phyloP scores from a whole-genome alignment of 1,139 yeast species.

The Protomyces inundatus region DNA sequence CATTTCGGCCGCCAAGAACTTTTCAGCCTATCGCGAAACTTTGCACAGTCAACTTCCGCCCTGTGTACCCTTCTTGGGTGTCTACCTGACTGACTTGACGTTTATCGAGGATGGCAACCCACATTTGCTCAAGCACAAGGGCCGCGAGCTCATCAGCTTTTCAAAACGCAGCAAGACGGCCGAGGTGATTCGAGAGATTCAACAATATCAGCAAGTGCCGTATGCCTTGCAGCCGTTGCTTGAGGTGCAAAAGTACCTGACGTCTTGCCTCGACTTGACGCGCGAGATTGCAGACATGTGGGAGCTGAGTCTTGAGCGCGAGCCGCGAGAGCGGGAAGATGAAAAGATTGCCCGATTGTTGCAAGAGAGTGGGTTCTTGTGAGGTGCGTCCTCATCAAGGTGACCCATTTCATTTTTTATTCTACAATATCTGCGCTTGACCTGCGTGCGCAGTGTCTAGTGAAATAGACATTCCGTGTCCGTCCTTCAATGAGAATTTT shows the following conservation, averaged over 20 bases:
- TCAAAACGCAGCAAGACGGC: constrained; percentile 72
- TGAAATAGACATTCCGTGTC: background rate
- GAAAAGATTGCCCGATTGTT: constrained; percentile 33
- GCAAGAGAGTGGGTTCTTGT: constrained; percentile 33
- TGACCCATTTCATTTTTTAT: background rate
- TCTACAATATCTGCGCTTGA: no score
- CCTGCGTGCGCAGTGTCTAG: background rate
- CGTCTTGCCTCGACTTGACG: constrained; percentile 32
- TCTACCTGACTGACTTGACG: constrained; percentile 80
- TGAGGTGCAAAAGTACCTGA: constrained; percentile 52
- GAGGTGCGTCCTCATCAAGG: background rate
- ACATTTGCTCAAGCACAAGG: constrained; percentile 52
- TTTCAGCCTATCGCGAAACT: constrained; percentile 78
- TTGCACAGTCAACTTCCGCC: constrained; percentile 69
- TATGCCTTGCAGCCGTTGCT: constrained; percentile 60
- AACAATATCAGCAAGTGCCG: constrained; percentile 60
- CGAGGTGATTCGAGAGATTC: constrained; percentile 69
- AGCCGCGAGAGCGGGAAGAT: constrained; percentile 34
- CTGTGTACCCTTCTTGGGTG: constrained; percentile 91
- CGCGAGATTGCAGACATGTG: constrained; percentile 32
- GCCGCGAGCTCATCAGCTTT: constrained; percentile 62
- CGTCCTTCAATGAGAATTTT: background rate
- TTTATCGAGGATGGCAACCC: constrained; percentile 92
- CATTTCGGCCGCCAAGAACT: constrained; percentile 85
- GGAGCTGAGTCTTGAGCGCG: constrained; percentile 31